Conservation (phyloP, 192 early-diverging fungal species). For the Coemansia sp. region DNA sequence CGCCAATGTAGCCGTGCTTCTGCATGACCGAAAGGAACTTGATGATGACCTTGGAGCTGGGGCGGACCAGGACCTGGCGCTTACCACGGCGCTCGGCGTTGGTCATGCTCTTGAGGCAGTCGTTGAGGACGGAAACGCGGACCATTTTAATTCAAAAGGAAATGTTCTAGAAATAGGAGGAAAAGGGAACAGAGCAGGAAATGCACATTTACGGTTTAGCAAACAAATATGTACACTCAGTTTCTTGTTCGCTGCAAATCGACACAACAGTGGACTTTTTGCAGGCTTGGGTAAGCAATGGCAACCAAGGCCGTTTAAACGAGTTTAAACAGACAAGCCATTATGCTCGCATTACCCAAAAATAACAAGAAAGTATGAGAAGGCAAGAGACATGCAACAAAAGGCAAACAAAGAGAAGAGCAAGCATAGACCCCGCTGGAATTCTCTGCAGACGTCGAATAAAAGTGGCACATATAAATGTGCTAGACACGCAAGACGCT, state of each 20-base stretch:
- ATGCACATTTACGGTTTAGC: neutral
- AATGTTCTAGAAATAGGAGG: slow-evolving; percentile 6
- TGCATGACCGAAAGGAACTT: slow-evolving; percentile 99
- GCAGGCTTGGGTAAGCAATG: neutral
- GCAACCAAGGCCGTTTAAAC: neutral
- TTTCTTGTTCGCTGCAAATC: slow-evolving; percentile 11
- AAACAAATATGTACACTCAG: slow-evolving; percentile 6
- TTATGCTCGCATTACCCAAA: neutral
- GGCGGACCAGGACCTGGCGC: slow-evolving; percentile 96
- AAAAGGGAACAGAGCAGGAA: neutral
- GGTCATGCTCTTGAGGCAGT: slow-evolving; percentile 98
- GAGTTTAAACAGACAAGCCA: neutral
- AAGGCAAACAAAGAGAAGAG: too few species aligned
- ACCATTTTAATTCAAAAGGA: slow-evolving; percentile 66
- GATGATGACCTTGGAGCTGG: slow-evolving; percentile 97
- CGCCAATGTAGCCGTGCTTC: slow-evolving; percentile 98
- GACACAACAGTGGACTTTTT: neutral
- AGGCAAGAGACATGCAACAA: too few species aligned
- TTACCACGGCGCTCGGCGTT: slow-evolving; percentile 98
- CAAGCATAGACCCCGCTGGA: too few species aligned
- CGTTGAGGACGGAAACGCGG: slow-evolving; percentile 93
- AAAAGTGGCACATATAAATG: too few species aligned
- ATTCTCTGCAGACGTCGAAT: too few species aligned
- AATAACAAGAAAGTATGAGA: slow-evolving; percentile 3
- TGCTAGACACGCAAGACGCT: too few species aligned